Conservation (phyloP, 2,329 filamentous ascomycete species). For the Cercospora sojina region DNA sequence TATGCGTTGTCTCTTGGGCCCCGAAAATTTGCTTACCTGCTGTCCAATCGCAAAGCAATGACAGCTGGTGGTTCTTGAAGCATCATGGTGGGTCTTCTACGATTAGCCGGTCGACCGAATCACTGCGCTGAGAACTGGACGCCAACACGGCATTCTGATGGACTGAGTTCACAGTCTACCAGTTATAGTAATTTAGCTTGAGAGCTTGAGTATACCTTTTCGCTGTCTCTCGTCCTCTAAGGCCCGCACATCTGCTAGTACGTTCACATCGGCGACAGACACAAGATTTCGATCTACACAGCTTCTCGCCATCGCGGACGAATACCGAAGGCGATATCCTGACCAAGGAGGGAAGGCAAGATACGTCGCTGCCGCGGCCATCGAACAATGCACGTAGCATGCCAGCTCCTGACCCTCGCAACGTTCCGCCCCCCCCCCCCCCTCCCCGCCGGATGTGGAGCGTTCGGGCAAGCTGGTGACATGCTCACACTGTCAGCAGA, state of each 20-base stretch:
- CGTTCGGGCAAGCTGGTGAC: background rate
- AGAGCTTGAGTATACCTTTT: background rate
- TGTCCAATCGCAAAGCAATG: background rate
- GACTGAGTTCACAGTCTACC: background rate
- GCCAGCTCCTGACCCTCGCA: background rate
- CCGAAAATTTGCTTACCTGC: background rate
- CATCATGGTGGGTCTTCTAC: background rate
- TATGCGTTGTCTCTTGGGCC: background rate
- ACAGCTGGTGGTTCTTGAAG: background rate
- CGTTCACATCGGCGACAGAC: background rate
- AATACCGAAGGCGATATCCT: background rate
- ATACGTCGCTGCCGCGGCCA: background rate
- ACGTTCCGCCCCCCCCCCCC: background rate
- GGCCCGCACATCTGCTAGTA: background rate
- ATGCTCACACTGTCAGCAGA: background rate
- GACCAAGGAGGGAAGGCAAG: background rate
- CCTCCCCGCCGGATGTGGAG: background rate
- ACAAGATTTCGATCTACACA: background rate
- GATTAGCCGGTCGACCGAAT: background rate
- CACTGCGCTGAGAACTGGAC: no score
- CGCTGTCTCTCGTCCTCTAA: background rate
- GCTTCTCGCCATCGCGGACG: background rate
- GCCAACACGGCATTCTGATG: background rate
- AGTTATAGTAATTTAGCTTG: background rate
- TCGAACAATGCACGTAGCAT: background rate